phyloP scores from a whole-genome alignment of 768 basidiomycete species.

The Leccinum variicolor region DNA sequence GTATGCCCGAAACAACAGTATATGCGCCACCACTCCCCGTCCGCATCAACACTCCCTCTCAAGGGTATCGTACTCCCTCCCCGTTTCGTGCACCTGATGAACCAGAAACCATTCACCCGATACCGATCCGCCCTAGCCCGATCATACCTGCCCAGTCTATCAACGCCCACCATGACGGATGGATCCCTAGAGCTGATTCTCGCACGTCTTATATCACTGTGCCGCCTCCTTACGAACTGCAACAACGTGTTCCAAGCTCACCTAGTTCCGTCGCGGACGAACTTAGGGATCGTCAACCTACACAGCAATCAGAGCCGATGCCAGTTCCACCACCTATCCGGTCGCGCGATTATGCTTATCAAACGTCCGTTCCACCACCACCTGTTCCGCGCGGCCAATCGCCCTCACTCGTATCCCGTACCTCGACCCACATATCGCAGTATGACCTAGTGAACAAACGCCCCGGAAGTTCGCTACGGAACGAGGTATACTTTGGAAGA shows the following conservation, averaged over 20 bases:
- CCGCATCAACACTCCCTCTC: constrained; percentile 21
- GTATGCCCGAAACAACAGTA: constrained; percentile 13
- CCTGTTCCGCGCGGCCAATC: constrained; percentile 13
- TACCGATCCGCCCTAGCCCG: constrained; percentile 25
- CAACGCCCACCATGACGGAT: constrained; percentile 20
- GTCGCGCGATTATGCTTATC: constrained; percentile 31
- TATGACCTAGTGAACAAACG: constrained; percentile 29
- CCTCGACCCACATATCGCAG: constrained; percentile 31
- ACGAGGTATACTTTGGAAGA: constrained; percentile 21
- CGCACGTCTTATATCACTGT: constrained; percentile 21
- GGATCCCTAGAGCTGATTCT: constrained; percentile 30
- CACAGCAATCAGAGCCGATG: constrained; percentile 4
- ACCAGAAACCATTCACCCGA: constrained; percentile 29
- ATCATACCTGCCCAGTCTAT: constrained; percentile 4
- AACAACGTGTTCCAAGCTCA: constrained; percentile 11
- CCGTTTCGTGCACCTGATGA: constrained; percentile 6
- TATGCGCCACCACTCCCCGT: constrained; percentile 20
- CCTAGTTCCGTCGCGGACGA: constrained; percentile 15
- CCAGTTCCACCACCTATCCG: constrained; percentile 25
- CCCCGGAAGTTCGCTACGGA: constrained; percentile 22
- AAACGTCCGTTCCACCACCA: constrained; percentile 7
- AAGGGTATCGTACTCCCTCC: constrained; percentile 11
- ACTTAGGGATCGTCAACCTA: constrained; percentile 6
- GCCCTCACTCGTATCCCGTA: constrained; percentile 23
- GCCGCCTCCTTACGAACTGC: constrained; percentile 21